Base-by-base conservation (phyloP, 306 rosid species). In the Styphnolobium japonicum region DNA sequence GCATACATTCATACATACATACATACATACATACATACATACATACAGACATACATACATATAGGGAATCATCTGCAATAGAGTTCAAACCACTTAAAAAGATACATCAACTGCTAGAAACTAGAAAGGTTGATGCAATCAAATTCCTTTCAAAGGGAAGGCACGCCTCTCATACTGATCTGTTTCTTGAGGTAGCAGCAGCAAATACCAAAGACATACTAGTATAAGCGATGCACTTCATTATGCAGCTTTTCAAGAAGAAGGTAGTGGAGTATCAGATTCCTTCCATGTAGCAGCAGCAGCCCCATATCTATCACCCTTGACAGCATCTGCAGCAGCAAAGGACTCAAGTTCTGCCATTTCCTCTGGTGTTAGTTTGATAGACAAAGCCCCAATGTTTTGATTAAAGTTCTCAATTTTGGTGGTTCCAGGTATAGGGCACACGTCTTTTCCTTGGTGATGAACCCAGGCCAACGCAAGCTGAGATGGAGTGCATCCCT, bases 391-490 rank as follows among this genome's bases (percentile, higher is more conserved):
- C 4, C 65, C 85, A 8, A 88, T 77, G 27, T 90, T 90, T 27
- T 88, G 83, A 39, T 88, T 52, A 0, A 90, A 49, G 82, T 90
- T 90, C 62, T 71, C 73, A 2, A 81, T 67, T 73, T 88, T 86
- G 7, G 94, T 90, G 49, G 94, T 90, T 81, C 94, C 94, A 0
- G 94, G 94, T 9, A 88, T 85, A 10, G 89, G 87, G 37, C 84
- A 77, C 34, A 83, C 89, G 2, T 88, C 89, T 1, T 80, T 82
- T 12, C 89, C 89, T 51, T 85, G 86, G 62, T 85, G 87, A 29
- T 83, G 87, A 56, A 87, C 79, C 88, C 88, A 87, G 23, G 88
- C 87, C 73, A 87, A 23, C 12, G 88, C 85, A 53, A 87, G 86
- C 56, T 87, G 88, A 2, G 90, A 51, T 25, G 88, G 67, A 18